Percentiles rank a stretch among this genome's conserved stretches.
Evolutionary conservation across 805 yeast species (phyloP).

Genomic region (Candida saitoana): DNA sequence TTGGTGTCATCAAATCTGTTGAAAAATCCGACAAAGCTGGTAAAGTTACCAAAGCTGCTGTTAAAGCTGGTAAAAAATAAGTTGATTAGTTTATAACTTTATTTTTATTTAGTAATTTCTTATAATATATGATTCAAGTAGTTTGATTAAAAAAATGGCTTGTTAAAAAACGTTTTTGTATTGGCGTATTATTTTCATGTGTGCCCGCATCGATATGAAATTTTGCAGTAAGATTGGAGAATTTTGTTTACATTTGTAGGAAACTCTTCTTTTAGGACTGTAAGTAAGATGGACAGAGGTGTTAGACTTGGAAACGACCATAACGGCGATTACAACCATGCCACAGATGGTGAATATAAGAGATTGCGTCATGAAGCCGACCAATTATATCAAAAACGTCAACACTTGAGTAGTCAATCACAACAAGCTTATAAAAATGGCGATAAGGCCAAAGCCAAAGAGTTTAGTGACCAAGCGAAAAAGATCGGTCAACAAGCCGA

Average conservation of each 20-base stretch:
- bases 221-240: too few species aligned
- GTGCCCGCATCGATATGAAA: too few species aligned
- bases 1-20: slow-evolving; percentile 89
- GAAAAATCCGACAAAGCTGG: slow-evolving; percentile 47
- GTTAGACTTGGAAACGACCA: slow-evolving; percentile 20
- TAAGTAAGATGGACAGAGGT: slow-evolving; percentile 19
- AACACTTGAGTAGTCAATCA: slow-evolving; percentile 58
- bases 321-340: slow-evolving; percentile 66
- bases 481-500: slow-evolving; percentile 59
- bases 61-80: slow-evolving; percentile 46
- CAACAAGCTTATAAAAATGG: slow-evolving; percentile 76
- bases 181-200: too few species aligned
- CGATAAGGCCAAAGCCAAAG: slow-evolving; percentile 67
- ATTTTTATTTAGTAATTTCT: not conserved
- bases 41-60: slow-evolving; percentile 48
- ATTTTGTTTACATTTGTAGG: not conserved
- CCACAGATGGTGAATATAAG: slow-evolving; percentile 61
- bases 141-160: too few species aligned
- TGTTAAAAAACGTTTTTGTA: too few species aligned
- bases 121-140: not conserved
- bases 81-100: slow-evolving; percentile 8
- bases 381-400: slow-evolving; percentile 54
- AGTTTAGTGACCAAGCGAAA: slow-evolving; percentile 67
- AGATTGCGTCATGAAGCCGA: slow-evolving; percentile 66
- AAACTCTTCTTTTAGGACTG: not conserved